Base-by-base conservation (phyloP, 306 rosid species). In the Delonix regia region DNA sequence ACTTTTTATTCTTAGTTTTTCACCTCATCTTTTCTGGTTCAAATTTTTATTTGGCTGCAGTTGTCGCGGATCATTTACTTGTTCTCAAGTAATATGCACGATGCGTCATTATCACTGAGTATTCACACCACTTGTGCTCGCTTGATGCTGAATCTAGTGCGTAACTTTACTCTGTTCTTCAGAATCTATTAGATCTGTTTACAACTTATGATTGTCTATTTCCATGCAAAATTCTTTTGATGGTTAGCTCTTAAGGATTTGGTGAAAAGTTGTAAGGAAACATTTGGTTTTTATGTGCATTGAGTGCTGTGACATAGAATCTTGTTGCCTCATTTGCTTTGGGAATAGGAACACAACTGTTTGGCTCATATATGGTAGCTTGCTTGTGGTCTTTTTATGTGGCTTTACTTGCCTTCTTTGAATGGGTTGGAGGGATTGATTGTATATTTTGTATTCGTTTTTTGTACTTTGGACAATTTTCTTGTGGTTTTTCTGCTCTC, bases 81-180 rank as follows among this genome's bases (percentile, higher is more conserved):
- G 86, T 95, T 93, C 88, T 95, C 99, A 55, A 95, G 98, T 81
- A 95, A 93, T 83, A 95, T 95, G 99, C 99, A 95, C 47, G 99
- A 95, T 14, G 99, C 99, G 45, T 95, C 99, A 19, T 85, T 95
- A 81, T 88, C 98, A 8, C 88, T 95, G 85, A 93, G 98, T 90
- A 91, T 95, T 83, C 99, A 95, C 85, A 95, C 99, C 55, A 95
- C 99, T 48, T 95, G 98, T 82, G 98, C 99, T 69, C 98, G 98
- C 82, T 78, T 95, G 92, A 93, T 95, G 99, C 84, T 95, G 90
- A 95, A 95, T 87, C 88, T 95, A 98, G 99, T 95, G 86, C 84
- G 42, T 82, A 82, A 73, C 63, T 73, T 18, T 71, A 61, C 80
- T 79, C 79, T 70, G 51, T 74, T 80, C 74, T 81, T 71, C 38